Base-by-base conservation (phyloP, 2,329 filamentous ascomycete species). In the Fusarium sp. region DNA sequence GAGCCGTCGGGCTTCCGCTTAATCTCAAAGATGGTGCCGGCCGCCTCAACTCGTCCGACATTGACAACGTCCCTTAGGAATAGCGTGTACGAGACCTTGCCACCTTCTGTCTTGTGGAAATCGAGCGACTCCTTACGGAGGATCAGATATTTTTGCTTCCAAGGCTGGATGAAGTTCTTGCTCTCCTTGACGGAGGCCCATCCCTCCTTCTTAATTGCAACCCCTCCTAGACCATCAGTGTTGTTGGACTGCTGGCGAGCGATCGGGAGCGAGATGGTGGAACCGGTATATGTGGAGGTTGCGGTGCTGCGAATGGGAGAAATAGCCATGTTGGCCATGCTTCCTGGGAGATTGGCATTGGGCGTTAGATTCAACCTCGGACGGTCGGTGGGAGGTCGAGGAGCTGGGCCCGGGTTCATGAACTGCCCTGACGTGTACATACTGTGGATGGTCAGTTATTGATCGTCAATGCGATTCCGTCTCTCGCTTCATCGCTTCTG, bases 401-500 rank as follows among this genome's bases (percentile, higher is more conserved):
- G 97, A 77, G 97, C 96, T 78, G 97, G 96, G 75, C 97, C 95
- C 72, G 97, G 95, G 84, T 98, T 98, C 94, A 98, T 97, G 86
- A 98, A 98, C 83, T 91, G 90, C 79, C 88, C 89, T 74, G 86
- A 85, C 47, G 88, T 85, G 80, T 91, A 92, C 78, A 88, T 83
- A 80, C 89, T 91, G 79, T 27, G 35, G 56, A 54, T 64, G 54
- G 70, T 79, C 66, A 79, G 77, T 67, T 66, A 50, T 63, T 35
- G 36, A 47, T 54, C 42, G 22, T n/a, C 27, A 56, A 65, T 54
- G 45, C 38, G 31, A 50, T 42, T 56, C 20, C 61, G 8, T 56
- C 31, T 20, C 42, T 35, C 31, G 35, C 35, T 36, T 36, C 35
- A 33, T 59, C 36, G 61, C 50, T 42, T 42, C 40, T 73, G 72